Evolutionary conservation across 805 yeast genomes (phyloP).

Genomic region (Nakazawaea anatomiae): DNA sequence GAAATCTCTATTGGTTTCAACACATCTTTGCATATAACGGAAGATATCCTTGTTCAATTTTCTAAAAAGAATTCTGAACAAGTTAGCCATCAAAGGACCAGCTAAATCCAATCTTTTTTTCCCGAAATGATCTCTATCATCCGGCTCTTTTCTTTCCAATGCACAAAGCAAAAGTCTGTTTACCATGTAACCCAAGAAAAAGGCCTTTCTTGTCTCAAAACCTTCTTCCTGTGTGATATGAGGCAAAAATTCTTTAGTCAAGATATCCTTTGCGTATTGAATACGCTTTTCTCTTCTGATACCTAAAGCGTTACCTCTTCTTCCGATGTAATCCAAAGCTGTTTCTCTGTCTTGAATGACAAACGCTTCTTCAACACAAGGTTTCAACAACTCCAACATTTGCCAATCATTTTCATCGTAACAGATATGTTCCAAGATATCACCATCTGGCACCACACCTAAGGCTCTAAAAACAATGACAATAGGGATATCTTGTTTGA

Average conservation of each 20-base stretch:
- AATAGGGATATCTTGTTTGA: constrained; percentile 94
- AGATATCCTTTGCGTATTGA: constrained; percentile 93
- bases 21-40: constrained; percentile 98
- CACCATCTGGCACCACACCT: constrained; percentile 99
- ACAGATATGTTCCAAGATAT: constrained; percentile 95
- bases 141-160: constrained; percentile 94
- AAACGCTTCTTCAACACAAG: constrained; percentile 98
- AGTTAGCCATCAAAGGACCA: constrained; percentile 93
- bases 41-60: constrained; percentile 94
- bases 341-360: constrained; percentile 97
- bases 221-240: constrained; percentile 98
- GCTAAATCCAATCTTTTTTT: constrained; percentile 97
- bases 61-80: constrained; percentile 90
- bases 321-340: constrained; percentile 95
- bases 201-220: constrained; percentile 93
- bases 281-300: constrained; percentile 96
- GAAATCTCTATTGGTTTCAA: constrained; percentile 95
- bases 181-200: constrained; percentile 96
- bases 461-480: constrained; percentile 96
- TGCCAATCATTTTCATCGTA: constrained; percentile 98
- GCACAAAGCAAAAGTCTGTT: constrained; percentile 94
- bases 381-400: constrained; percentile 98
- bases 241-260: constrained; percentile 94
- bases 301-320: constrained; percentile 97
- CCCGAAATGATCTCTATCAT: constrained; percentile 99